Percentiles rank a stretch among this genome's conserved stretches.
Conservation (phyloP, 1,139 yeast genomes). For the Diutina rugosa region DNA sequence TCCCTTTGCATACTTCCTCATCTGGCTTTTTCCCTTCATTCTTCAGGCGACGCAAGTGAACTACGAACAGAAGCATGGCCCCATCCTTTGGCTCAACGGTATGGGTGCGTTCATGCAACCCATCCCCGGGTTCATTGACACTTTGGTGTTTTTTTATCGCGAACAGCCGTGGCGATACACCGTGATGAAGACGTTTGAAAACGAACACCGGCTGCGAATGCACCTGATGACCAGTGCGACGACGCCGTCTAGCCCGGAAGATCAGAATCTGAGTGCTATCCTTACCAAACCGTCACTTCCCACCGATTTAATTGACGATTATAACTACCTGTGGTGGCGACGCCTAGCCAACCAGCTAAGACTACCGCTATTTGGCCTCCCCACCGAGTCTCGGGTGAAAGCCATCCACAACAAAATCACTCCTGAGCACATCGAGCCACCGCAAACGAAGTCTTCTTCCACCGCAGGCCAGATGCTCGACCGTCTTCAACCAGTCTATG, state of each 20-base stretch:
- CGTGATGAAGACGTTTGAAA: constrained; percentile 25
- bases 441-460: not conserved
- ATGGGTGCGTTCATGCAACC: constrained; percentile 72
- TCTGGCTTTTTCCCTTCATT: constrained; percentile 79
- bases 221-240: constrained; percentile 10
- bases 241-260: constrained; percentile 4
- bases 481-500: not conserved
- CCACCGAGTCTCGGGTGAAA: constrained; percentile 21
- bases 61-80: constrained; percentile 34
- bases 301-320: constrained; percentile 14
- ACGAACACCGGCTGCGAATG: constrained; percentile 18
- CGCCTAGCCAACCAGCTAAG: constrained; percentile 16
- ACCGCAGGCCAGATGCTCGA: not conserved
- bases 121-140: constrained; percentile 65
- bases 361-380: constrained; percentile 32
- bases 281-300: constrained; percentile 13
- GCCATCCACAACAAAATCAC: constrained; percentile 16
- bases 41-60: constrained; percentile 48
- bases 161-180: constrained; percentile 67
- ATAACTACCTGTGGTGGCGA: constrained; percentile 22
- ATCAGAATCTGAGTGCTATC: not conserved
- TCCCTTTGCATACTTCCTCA: constrained; percentile 66
- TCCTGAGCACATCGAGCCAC: constrained; percentile 7
- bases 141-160: constrained; percentile 60
- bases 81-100: constrained; percentile 53